Percentiles rank a stretch among this genome's conserved stretches.
phyloP scores from a whole-genome alignment of 2,329 filamentous ascomycete species.

The Samsoniella hepiali region DNA sequence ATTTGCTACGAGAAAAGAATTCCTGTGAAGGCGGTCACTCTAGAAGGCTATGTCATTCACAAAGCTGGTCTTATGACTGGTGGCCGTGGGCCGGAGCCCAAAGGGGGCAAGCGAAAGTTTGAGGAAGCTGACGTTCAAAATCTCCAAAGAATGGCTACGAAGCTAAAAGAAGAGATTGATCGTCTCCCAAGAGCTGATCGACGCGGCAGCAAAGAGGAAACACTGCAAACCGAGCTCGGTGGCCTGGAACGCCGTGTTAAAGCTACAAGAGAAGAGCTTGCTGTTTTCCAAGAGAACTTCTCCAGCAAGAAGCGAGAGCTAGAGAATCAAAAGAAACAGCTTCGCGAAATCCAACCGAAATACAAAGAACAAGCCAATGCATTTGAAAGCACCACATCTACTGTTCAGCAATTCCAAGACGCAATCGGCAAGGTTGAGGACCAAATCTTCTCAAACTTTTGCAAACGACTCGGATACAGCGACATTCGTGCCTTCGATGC shows the following conservation, averaged over 20 bases:
- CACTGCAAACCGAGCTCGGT: constrained; percentile 72
- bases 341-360: constrained; percentile 74
- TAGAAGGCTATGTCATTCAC: constrained; percentile 95
- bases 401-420: constrained; percentile 51
- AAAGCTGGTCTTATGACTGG: constrained; percentile 97
- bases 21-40: constrained; percentile 87
- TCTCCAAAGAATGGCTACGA: constrained; percentile 71
- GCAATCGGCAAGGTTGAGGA: constrained; percentile 83
- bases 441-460: constrained; percentile 81
- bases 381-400: constrained; percentile 55
- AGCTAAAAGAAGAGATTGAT: constrained; percentile 72
- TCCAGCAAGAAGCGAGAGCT: constrained; percentile 80
- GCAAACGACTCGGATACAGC: constrained; percentile 77
- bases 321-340: constrained; percentile 66
- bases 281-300: constrained; percentile 76
- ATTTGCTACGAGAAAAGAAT: constrained; percentile 83
- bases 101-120: constrained; percentile 75
- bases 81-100: constrained; percentile 74
- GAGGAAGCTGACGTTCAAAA: constrained; percentile 88
- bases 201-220: constrained; percentile 73
- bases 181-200: constrained; percentile 77
- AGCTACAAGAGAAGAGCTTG: constrained; percentile 71
- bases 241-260: constrained; percentile 74
- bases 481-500: constrained; percentile 92
- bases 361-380: constrained; percentile 68